A percentile compares a stretch with the other conserved stretches of the same genome.
These are phyloP conservation scores for Darksidea phi DNA, from an alignment of 495 filamentous ascomycete genomes.

Conservation along the genomic window DNA sequence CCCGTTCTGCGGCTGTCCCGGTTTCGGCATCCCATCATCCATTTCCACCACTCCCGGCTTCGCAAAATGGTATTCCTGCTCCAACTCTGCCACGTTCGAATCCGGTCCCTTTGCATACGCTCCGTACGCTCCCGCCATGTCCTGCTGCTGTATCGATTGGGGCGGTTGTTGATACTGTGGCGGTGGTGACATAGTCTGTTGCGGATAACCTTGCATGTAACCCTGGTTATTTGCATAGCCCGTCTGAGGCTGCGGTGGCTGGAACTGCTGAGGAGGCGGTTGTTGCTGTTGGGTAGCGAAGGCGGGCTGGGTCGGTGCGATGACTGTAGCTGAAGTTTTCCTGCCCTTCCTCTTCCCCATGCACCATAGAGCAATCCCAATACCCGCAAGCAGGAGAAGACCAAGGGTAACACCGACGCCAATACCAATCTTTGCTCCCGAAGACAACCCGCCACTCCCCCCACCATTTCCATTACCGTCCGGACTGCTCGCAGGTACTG, in stretches of 20 bases:
- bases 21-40: conserved; percentile 7
- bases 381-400: conserved; percentile 8
- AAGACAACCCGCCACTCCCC: conserved; percentile 16
- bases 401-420: conserved; percentile 22
- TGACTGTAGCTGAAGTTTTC: conserved; percentile 13
- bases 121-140: background rate
- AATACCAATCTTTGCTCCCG: conserved; percentile 27
- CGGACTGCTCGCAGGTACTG: background rate
- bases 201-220: conserved; percentile 5
- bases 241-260: conserved; percentile 8
- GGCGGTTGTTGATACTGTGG: conserved; percentile 1
- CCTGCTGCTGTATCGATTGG: background rate
- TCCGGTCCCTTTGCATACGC: conserved; percentile 17
- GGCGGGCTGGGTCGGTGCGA: conserved; percentile 2
- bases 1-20: background rate
- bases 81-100: conserved; percentile 18
- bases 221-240: background rate
- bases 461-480: background rate
- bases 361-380: conserved; percentile 19
- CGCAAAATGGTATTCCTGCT: conserved; percentile 30
- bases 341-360: conserved; percentile 15
- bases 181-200: conserved; percentile 5
- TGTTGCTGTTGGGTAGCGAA: conserved; percentile 1
- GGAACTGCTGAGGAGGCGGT: background rate
- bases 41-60: conserved; percentile 22